These are phyloP conservation scores for Kodamaea arcana DNA, from an alignment of 1,139 yeast genomes.

Conservation along the genomic window DNA sequence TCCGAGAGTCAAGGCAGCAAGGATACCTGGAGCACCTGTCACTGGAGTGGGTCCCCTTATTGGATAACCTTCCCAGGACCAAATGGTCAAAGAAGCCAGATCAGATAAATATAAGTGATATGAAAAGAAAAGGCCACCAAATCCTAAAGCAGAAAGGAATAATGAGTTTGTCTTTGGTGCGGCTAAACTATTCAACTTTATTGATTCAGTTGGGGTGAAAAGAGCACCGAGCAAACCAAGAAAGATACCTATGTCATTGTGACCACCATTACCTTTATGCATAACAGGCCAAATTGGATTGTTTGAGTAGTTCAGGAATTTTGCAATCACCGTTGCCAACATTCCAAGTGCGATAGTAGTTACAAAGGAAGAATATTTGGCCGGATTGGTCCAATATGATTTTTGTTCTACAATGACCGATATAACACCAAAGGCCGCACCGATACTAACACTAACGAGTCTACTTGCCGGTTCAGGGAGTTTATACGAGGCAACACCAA, in stretches of 20 bases:
- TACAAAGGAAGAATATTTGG: slow-evolving; percentile 48
- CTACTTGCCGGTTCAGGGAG: slow-evolving; percentile 66
- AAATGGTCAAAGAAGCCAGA: slow-evolving; percentile 75
- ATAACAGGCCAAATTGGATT: slow-evolving; percentile 97
- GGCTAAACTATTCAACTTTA: slow-evolving; percentile 6
- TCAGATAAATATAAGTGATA: slow-evolving; percentile 76
- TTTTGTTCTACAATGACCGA: slow-evolving; percentile 60
- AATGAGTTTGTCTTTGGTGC: slow-evolving; percentile 30
- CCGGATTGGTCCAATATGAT: slow-evolving; percentile 39
- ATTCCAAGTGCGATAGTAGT: slow-evolving; percentile 70
- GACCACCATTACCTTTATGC: slow-evolving; percentile 84
- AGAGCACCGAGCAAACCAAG: slow-evolving; percentile 65
- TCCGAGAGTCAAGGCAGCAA: slow-evolving; percentile 59
- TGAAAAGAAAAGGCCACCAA: slow-evolving; percentile 74
- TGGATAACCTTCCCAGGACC: slow-evolving; percentile 97
- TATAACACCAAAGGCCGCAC: slow-evolving; percentile 59
- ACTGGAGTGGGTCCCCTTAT: slow-evolving; percentile 83
- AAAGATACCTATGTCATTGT: slow-evolving; percentile 66
- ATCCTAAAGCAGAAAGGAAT: slow-evolving; percentile 58
- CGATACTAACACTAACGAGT: slow-evolving; percentile 61
- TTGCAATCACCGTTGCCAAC: slow-evolving; percentile 65
- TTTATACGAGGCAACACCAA: slow-evolving; percentile 75
- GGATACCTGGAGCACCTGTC: slow-evolving; percentile 76
- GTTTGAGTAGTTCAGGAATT: slow-evolving; percentile 74
- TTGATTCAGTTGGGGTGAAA: slow-evolving; percentile 33